Evolutionary conservation across 2,329 filamentous ascomycete species (phyloP).

Genomic region (Achaetomium macrosporum): DNA sequence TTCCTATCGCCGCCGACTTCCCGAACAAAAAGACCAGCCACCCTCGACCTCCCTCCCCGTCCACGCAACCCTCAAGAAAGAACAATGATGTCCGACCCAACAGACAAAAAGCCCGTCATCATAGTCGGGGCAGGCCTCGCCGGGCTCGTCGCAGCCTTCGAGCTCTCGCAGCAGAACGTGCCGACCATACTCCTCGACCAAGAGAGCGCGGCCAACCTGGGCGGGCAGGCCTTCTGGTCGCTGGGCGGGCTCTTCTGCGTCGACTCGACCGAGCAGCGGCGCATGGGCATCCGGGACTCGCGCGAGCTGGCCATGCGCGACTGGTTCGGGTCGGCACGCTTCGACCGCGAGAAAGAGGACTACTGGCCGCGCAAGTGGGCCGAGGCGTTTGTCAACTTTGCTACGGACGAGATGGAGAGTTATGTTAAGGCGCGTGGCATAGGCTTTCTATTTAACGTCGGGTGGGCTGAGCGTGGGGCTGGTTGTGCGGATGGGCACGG

Average conservation of each 20-base stretch:
- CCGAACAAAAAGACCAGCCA: too few relatives aligned
- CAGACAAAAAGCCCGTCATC: slow-evolving; percentile 38
- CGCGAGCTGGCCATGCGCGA: slow-evolving; percentile 52
- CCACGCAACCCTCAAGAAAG: not conserved
- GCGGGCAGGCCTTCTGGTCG: slow-evolving; percentile 60
- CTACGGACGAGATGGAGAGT: slow-evolving; percentile 50
- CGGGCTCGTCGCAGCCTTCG: slow-evolving; percentile 54
- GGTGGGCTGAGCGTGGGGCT: slow-evolving; percentile 56
- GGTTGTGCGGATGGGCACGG: slow-evolving; percentile 53
- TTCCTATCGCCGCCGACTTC: not conserved
- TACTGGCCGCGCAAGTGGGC: slow-evolving; percentile 56
- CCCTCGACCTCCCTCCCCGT: not conserved
- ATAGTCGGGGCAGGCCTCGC: slow-evolving; percentile 53
- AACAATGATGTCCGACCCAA: not conserved
- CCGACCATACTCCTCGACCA: slow-evolving; percentile 51
- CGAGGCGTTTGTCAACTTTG: slow-evolving; percentile 59
- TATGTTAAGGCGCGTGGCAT: slow-evolving; percentile 51
- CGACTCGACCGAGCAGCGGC: slow-evolving; percentile 50
- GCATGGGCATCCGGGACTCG: slow-evolving; percentile 53
- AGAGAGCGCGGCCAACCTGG: slow-evolving; percentile 50
- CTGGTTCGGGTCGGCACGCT: slow-evolving; percentile 52
- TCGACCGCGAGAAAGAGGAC: slow-evolving; percentile 52
- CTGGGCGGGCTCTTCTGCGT: slow-evolving; percentile 57
- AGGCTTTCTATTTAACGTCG: slow-evolving; percentile 48
- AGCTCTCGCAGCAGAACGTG: slow-evolving; percentile 47